Conservation (phyloP, 441 rosid genomes). For the Omphalea diandra region DNA sequence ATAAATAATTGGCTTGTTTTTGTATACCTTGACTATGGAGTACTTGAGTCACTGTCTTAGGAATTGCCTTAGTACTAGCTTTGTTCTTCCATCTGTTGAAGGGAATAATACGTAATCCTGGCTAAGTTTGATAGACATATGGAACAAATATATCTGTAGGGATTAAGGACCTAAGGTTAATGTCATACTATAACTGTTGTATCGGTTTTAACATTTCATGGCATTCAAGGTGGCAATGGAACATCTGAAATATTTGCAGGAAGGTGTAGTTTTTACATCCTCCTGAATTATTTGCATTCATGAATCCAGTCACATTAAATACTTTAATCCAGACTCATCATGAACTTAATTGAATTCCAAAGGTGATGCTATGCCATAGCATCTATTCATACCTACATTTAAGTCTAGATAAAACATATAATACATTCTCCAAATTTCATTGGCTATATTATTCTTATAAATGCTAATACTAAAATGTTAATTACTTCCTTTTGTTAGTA, state of each 20-base stretch:
- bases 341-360: not conserved
- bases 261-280: not conserved
- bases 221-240: not conserved
- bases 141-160: not conserved
- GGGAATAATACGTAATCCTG: constrained; percentile 5
- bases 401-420: not conserved
- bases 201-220: not conserved
- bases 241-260: not conserved
- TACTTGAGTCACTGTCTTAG: not conserved
- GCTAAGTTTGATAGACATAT: not conserved
- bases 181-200: not conserved
- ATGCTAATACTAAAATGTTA: not conserved
- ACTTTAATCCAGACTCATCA: not conserved
- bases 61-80: constrained; percentile 3
- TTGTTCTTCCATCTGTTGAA: not conserved
- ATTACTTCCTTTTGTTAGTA: too few species aligned
- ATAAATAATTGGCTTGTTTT: constrained; percentile 4
- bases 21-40: not conserved
- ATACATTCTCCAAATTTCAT: constrained; percentile 1
- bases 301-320: not conserved
- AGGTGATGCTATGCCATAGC: not conserved
- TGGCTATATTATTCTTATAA: not conserved
- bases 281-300: not conserved
- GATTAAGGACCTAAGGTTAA: not conserved
- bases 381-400: not conserved